Base-by-base conservation (phyloP, 2,329 filamentous ascomycete genomes). In the Claviceps purpurea region DNA sequence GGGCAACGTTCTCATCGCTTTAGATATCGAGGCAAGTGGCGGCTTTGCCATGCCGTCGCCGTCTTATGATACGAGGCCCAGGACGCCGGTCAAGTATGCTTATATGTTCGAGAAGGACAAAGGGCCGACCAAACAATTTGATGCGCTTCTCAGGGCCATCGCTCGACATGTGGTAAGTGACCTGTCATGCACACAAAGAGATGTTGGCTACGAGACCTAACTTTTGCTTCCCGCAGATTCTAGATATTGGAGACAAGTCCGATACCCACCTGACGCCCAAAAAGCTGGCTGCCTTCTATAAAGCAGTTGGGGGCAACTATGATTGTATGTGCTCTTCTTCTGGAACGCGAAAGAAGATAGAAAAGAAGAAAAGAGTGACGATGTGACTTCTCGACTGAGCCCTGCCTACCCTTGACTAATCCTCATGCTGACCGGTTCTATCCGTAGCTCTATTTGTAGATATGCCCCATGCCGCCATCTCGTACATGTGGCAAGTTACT, bases 401-500 rank as follows among this genome's bases (percentile, higher is more conserved):
- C 38, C 16, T n/a, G 30, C 10, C 30, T 34, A 11, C 30, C 30
- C 30, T 34, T 34, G 30, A 11, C 30, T 43, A 14, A 22, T 43
- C 18, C 41, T 22, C 18, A 37, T 49, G 24, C 52, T 54, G 30
- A 48, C 44, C 43, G 50, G 52, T 44, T 24, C 26, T 18, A 44
- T 30, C 4, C 41, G 55, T 58, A 81, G 78, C 76, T 24, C 78
- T 97, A 51, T 97, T 97, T 65, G 73, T 91, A 43, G 76, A 84
- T 3, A 87, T 85, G 38, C 82, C 85, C 20, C 71, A 83, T 55
- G 72, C 81, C 40, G 84, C 85, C 44, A 82, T 98, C 56, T 93
- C 90, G 30, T 94, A 89, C 70, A 93, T 96, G 57, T 97, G 94
- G 75, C 86, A 89, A 62, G 87, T 87, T 7, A 80, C 95, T 50